These are phyloP conservation scores for Acer campestre DNA, from an alignment of 345 rosid species.

Conservation along the genomic window DNA sequence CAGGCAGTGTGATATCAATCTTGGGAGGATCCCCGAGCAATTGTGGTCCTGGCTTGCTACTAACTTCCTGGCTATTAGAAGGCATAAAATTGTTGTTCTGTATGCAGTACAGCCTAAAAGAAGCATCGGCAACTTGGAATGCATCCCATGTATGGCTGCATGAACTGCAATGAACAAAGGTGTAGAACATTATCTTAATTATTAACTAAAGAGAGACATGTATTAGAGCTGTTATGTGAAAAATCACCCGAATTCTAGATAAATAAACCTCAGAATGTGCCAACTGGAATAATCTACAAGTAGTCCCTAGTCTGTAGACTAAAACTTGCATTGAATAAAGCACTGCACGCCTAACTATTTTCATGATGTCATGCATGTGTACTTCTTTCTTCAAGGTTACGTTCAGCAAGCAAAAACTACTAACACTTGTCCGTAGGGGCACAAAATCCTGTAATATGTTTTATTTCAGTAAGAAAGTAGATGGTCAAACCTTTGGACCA, in stretches of 20 bases:
- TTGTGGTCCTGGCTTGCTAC: slow-evolving; percentile 58
- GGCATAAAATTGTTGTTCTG: slow-evolving; percentile 38
- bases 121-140: slow-evolving; percentile 86
- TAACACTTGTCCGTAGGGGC: background rate
- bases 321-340: slow-evolving; percentile 1
- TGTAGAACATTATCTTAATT: slow-evolving; percentile 9
- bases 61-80: slow-evolving; percentile 45
- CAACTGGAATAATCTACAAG: background rate
- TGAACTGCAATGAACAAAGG: slow-evolving; percentile 64
- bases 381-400: background rate
- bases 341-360: background rate
- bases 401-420: slow-evolving; percentile 11
- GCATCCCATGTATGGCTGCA: slow-evolving; percentile 93
- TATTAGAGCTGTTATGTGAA: background rate
- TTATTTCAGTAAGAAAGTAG: background rate
- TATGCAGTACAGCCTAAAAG: slow-evolving; percentile 76
- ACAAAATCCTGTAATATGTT: background rate
- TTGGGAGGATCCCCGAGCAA: slow-evolving; percentile 94
- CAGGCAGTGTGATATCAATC: slow-evolving; percentile 68
- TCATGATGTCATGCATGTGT: background rate
- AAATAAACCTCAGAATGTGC: background rate
- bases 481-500: slow-evolving; percentile 70
- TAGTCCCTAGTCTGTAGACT: background rate
- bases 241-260: slow-evolving; percentile 11
- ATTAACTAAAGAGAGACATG: background rate